Base-by-base conservation (phyloP, 2,329 filamentous ascomycete species). In the Xylariaceae sp. region DNA sequence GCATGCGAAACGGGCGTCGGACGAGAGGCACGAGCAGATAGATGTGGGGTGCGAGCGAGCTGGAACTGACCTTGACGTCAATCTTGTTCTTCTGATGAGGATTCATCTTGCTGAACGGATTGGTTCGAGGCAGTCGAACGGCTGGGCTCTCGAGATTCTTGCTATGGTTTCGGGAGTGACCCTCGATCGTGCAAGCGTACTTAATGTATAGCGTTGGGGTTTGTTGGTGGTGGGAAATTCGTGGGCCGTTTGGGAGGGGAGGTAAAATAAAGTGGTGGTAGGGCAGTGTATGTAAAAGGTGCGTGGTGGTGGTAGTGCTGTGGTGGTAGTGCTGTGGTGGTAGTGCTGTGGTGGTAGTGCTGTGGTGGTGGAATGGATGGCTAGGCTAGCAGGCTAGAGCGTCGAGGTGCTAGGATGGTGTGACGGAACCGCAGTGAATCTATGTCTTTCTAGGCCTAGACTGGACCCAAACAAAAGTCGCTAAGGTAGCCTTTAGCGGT, bases 11-110 rank as follows among this genome's bases (percentile, higher is more conserved):
- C 50, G 40, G 56, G 41, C 48, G 50, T 61, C 50, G 21, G 58
- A 45, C 56, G 50, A 50, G 54, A 46, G 20, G 48, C 48, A 43
- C 50, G 59, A 48, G 41, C 44, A 48, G 48, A 21, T 49, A 52
- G 52, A 50, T 50, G 50, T 46, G 40, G 47, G 52, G 61, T 59
- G 55, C 40, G 53, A 52, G 54, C 54, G 45, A 42, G 40, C 49
- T 64, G 44, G 55, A 62, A 84, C 90, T 80, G 80, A 97, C 95
- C 81, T 85, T 93, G 78, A 97, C 84, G 78, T 99, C 95, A 70
- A 98, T 84, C 83, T 99, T 98, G 84, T 97, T 97, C 84, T 96
- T 93, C 83, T 97, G 91, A 75, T 93, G 91, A 68, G 93, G 93
- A 76, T 97, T 97, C 91, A 98, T 96, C 64, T 81, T 75, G 60